Evolutionary conservation across 805 yeast genomes (phyloP).

Genomic region (Candida cerambycidarum): DNA sequence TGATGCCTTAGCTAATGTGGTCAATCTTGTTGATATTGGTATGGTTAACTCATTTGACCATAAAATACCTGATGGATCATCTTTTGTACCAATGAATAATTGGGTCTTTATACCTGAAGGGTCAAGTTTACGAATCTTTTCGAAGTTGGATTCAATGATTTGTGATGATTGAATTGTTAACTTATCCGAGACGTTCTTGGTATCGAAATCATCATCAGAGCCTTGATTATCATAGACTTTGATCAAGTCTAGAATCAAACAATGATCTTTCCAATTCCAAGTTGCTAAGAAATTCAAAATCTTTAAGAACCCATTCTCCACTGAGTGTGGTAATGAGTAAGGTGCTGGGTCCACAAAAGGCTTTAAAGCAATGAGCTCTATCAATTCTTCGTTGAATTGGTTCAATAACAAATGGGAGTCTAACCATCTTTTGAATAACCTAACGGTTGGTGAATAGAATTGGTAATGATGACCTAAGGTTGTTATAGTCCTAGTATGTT

Average conservation of each 20-base stretch:
- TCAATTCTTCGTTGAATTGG: constrained; percentile 74
- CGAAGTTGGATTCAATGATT: constrained; percentile 61
- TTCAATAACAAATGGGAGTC: constrained; percentile 73
- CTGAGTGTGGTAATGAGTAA: constrained; percentile 75
- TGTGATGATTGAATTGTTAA: constrained; percentile 63
- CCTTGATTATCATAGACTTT: constrained; percentile 26
- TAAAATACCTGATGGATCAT: constrained; percentile 81
- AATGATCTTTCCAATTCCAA: constrained; percentile 96
- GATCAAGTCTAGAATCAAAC: constrained; percentile 76
- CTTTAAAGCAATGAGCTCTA: constrained; percentile 79
- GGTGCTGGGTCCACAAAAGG: constrained; percentile 89
- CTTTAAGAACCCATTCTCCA: constrained; percentile 78
- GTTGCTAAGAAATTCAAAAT: constrained; percentile 64
- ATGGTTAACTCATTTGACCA: constrained; percentile 68
- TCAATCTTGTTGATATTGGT: constrained; percentile 84
- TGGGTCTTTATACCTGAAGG: constrained; percentile 81
- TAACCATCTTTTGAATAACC: constrained; percentile 88
- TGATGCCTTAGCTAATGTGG: constrained; percentile 82
- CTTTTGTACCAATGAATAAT: constrained; percentile 77
- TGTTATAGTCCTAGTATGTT: constrained; percentile 79
- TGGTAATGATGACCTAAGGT: constrained; percentile 71
- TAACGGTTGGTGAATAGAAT: constrained; percentile 72
- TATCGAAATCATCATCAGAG: constrained; percentile 24
- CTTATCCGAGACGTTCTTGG: constrained; percentile 54
- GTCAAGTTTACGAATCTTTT: constrained; percentile 68